These are phyloP conservation scores for Xerocomus minutiporus DNA, from an alignment of 1,284 basidiomycete species.

Conservation along the genomic window DNA sequence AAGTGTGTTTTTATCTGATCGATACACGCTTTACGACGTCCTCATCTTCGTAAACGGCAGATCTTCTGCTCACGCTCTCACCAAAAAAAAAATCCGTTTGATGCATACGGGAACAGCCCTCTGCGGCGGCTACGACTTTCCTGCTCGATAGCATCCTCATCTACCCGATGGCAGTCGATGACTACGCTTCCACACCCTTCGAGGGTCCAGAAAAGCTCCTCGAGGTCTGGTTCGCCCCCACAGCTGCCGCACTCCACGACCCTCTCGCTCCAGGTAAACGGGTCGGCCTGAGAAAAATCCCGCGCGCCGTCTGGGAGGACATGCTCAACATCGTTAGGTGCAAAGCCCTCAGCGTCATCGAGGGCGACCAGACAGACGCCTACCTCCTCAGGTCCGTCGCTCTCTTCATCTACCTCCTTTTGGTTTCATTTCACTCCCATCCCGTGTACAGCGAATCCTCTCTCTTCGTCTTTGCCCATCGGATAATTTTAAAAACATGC, in stretches of 20 bases:
- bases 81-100: slow-evolving; percentile 35
- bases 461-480: slow-evolving; percentile 93
- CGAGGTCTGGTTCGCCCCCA: slow-evolving; percentile 96
- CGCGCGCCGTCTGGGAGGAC: slow-evolving; percentile 83
- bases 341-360: slow-evolving; percentile 88
- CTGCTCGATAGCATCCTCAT: slow-evolving; percentile 53
- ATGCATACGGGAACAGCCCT: slow-evolving; percentile 54
- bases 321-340: slow-evolving; percentile 98
- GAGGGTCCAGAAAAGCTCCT: slow-evolving; percentile 95
- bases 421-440: slow-evolving; percentile 1
- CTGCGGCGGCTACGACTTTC: slow-evolving; percentile 38
- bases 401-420: slow-evolving; percentile 1
- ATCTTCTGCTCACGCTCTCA: slow-evolving; percentile 14
- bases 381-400: slow-evolving; percentile 85
- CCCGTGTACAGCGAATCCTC: slow-evolving; percentile 80
- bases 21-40: background rate
- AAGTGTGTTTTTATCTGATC: background rate
- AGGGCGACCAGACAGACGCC: slow-evolving; percentile 88
- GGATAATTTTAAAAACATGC: slow-evolving; percentile 97
- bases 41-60: slow-evolving; percentile 21
- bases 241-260: slow-evolving; percentile 55
- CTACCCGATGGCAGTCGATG: slow-evolving; percentile 34
- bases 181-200: slow-evolving; percentile 53
- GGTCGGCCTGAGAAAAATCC: slow-evolving; percentile 75
- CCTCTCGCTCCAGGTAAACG: slow-evolving; percentile 36